These are phyloP conservation scores for Paecilomyces variotii DNA, from an alignment of 2,329 filamentous ascomycete genomes.

Conservation along the genomic window DNA sequence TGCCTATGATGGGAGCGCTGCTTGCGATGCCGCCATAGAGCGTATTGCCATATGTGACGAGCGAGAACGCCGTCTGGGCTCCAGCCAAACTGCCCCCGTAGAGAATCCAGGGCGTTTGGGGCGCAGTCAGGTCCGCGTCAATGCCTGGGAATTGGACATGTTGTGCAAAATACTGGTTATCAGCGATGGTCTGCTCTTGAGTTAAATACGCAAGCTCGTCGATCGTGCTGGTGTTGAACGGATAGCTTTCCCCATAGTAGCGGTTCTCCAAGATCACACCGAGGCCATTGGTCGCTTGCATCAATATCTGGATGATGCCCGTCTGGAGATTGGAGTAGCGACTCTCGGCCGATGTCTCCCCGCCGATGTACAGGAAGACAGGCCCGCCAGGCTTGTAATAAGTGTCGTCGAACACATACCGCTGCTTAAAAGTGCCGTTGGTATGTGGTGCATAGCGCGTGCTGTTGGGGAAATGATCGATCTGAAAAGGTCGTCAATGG, in stretches of 20 bases:
- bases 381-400: neutral
- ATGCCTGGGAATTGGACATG: neutral
- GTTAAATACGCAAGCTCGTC: neutral
- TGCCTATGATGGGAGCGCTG: neutral
- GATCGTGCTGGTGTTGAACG: neutral
- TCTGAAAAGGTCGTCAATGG: neutral
- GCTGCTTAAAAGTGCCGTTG: neutral
- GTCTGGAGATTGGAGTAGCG: neutral
- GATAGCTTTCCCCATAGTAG: neutral
- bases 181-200: neutral
- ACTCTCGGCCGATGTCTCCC: neutral
- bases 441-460: neutral
- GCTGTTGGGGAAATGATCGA: neutral
- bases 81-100: neutral
- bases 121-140: neutral
- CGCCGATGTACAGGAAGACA: neutral
- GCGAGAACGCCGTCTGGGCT: neutral
- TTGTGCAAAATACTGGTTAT: neutral
- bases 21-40: neutral
- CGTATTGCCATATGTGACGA: neutral
- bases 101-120: neutral
- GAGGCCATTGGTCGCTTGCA: neutral
- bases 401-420: neutral
- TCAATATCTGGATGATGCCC: neutral
- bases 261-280: neutral